A percentile compares a stretch with the other conserved stretches of the same genome.
phyloP scores from a whole-genome alignment of 2,329 filamentous ascomycete genomes.

The Xylaria hypoxylon region DNA sequence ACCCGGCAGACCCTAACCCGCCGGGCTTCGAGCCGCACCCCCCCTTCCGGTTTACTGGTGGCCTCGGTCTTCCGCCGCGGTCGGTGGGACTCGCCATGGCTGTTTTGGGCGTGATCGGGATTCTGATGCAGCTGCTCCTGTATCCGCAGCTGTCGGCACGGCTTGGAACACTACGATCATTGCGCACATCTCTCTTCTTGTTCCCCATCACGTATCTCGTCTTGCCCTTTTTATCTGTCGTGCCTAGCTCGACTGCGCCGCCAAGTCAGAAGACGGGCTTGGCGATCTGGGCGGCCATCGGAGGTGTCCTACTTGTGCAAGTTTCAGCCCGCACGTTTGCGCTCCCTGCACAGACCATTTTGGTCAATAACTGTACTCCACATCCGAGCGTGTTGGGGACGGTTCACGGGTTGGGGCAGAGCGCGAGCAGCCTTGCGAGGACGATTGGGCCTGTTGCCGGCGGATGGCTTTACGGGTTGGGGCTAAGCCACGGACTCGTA shows the following conservation, averaged over 20 bases:
- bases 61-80: slow-evolving; percentile 77
- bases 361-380: slow-evolving; percentile 62
- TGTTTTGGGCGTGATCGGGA: slow-evolving; percentile 80
- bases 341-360: slow-evolving; percentile 59
- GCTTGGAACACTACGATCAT: slow-evolving; percentile 75
- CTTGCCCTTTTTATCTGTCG: slow-evolving; percentile 76
- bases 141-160: slow-evolving; percentile 75
- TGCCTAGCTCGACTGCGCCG: slow-evolving; percentile 63
- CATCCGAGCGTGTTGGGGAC: slow-evolving; percentile 61
- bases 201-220: slow-evolving; percentile 78
- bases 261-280: slow-evolving; percentile 65
- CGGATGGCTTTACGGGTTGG: slow-evolving; percentile 70
- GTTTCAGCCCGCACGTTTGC: slow-evolving; percentile 75
- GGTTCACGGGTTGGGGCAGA: slow-evolving; percentile 66
- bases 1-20: slow-evolving; percentile 53
- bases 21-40: slow-evolving; percentile 53
- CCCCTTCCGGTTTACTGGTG: slow-evolving; percentile 76
- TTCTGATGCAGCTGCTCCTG: slow-evolving; percentile 76
- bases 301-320: slow-evolving; percentile 71
- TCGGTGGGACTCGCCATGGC: slow-evolving; percentile 83
- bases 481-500: slow-evolving; percentile 67
- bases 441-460: slow-evolving; percentile 71
- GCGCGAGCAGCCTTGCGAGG: slow-evolving; percentile 66
- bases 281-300: slow-evolving; percentile 73
- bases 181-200: slow-evolving; percentile 74